Evolutionary conservation across 2,329 filamentous ascomycete species (phyloP).

Genomic region (Amylocarpus encephaloides): DNA sequence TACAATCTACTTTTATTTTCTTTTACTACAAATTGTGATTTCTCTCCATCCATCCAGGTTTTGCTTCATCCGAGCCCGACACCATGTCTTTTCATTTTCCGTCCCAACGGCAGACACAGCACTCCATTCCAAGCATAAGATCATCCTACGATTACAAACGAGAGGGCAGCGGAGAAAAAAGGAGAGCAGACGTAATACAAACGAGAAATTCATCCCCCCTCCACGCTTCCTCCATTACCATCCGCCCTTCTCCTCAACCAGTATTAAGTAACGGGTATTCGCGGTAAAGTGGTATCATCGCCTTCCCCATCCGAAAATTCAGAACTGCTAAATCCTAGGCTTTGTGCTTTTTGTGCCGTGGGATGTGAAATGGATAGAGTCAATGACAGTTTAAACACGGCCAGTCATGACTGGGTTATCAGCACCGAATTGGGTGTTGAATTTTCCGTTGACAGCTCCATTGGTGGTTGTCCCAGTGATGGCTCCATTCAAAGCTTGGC

Average conservation of each 20-base stretch:
- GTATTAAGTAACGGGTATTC: conserved; percentile 8
- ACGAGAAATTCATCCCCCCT: too few relatives aligned
- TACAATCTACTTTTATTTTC: too few relatives aligned
- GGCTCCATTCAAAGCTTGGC: background rate
- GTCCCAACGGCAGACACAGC: too few relatives aligned
- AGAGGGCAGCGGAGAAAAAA: too few relatives aligned
- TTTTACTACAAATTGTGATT: too few relatives aligned
- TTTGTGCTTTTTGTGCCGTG: background rate
- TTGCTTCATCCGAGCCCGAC: too few relatives aligned
- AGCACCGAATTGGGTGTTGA: conserved; percentile 19
- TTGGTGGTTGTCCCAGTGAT: background rate
- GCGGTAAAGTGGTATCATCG: conserved; percentile 5
- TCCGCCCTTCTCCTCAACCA: background rate
- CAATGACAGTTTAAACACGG: conserved; percentile 6
- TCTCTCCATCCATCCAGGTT: too few relatives aligned
- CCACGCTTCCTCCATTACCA: background rate
- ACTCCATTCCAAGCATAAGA: too few relatives aligned
- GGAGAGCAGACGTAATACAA: too few relatives aligned
- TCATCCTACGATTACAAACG: too few relatives aligned
- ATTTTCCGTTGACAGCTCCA: conserved; percentile 3
- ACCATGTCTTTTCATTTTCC: too few relatives aligned
- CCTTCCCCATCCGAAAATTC: background rate
- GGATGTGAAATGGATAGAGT: background rate
- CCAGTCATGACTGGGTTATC: conserved; percentile 23
- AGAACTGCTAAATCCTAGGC: background rate